Percentiles rank a stretch among this genome's conserved stretches.
Evolutionary conservation across 306 rosid species (phyloP).

Genomic region (Cyamopsis tetragonoloba): DNA sequence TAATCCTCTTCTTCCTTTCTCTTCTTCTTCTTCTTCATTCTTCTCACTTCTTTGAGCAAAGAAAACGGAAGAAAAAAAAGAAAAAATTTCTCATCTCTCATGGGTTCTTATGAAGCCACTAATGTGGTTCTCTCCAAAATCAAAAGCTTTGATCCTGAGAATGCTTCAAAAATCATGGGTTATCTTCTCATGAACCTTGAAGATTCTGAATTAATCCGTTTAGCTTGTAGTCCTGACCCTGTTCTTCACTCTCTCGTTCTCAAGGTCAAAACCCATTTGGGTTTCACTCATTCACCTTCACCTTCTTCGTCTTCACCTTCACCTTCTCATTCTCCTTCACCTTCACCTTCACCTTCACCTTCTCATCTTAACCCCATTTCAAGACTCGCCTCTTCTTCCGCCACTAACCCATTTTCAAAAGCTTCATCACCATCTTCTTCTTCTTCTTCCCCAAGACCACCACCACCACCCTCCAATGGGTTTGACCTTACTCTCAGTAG

Average conservation of each 20-base stretch:
- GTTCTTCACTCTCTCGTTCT: constrained; percentile 49
- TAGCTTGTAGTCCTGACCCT: constrained; percentile 69
- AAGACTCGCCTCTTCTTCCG: constrained; percentile 35
- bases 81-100: constrained; percentile 26
- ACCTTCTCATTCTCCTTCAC: constrained; percentile 44
- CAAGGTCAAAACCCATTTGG: constrained; percentile 62
- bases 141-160: constrained; percentile 71
- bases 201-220: constrained; percentile 61
- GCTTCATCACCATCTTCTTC: too few species aligned
- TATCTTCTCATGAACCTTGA: constrained; percentile 65
- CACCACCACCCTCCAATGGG: constrained; percentile 36
- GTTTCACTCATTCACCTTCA: constrained; percentile 34
- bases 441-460: constrained; percentile 49
- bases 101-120: constrained; percentile 86
- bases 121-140: constrained; percentile 61
- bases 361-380: constrained; percentile 71
- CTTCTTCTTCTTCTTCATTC: not conserved
- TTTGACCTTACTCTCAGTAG: constrained; percentile 44
- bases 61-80: too few species aligned
- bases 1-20: too few species aligned
- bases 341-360: constrained; percentile 33
- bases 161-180: constrained; percentile 93
- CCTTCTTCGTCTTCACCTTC: constrained; percentile 33
- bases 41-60: not conserved
- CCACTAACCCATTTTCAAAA: constrained; percentile 63